Evolutionary conservation across 805 yeast genomes (phyloP).

Genomic region (Candida odintsovae): DNA sequence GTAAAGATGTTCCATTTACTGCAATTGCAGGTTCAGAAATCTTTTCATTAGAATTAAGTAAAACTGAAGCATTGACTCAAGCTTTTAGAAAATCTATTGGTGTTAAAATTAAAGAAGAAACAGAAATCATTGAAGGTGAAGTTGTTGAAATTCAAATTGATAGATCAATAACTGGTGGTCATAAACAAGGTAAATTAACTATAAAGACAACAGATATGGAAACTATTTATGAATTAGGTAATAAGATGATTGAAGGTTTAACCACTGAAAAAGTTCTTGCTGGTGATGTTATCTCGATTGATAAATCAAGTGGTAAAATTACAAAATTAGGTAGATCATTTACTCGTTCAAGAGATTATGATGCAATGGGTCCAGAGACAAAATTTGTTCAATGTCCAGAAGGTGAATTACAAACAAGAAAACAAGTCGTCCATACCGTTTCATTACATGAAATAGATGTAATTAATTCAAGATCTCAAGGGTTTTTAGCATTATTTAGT

Average conservation of each 20-base stretch:
- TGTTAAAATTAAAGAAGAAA: slow-evolving; percentile 90
- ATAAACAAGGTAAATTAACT: slow-evolving; percentile 95
- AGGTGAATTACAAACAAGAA: slow-evolving; percentile 95
- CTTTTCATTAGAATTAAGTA: slow-evolving; percentile 84
- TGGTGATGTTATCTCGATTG: slow-evolving; percentile 94
- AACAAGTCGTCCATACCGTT: slow-evolving; percentile 96
- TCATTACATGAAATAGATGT: slow-evolving; percentile 96
- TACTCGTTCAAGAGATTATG: slow-evolving; percentile 94
- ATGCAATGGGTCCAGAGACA: slow-evolving; percentile 98
- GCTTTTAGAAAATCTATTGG: slow-evolving; percentile 96
- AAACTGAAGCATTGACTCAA: slow-evolving; percentile 95
- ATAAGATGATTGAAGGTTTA: slow-evolving; percentile 90
- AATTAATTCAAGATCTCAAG: slow-evolving; percentile 95
- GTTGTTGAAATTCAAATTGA: slow-evolving; percentile 96
- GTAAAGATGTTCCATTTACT: slow-evolving; percentile 80
- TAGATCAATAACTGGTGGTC: slow-evolving; percentile 93
- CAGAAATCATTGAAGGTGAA: slow-evolving; percentile 97
- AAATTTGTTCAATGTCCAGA: slow-evolving; percentile 98
- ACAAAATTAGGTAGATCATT: slow-evolving; percentile 93
- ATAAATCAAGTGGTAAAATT: slow-evolving; percentile 91
- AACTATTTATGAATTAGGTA: slow-evolving; percentile 92
- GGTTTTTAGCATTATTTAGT: slow-evolving; percentile 89
- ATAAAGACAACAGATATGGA: slow-evolving; percentile 98
- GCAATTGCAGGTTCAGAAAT: slow-evolving; percentile 93
- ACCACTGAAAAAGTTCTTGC: slow-evolving; percentile 94